These are phyloP conservation scores for Xylariaceae sp. DNA, from an alignment of 2,329 filamentous ascomycete genomes.

Conservation along the genomic window DNA sequence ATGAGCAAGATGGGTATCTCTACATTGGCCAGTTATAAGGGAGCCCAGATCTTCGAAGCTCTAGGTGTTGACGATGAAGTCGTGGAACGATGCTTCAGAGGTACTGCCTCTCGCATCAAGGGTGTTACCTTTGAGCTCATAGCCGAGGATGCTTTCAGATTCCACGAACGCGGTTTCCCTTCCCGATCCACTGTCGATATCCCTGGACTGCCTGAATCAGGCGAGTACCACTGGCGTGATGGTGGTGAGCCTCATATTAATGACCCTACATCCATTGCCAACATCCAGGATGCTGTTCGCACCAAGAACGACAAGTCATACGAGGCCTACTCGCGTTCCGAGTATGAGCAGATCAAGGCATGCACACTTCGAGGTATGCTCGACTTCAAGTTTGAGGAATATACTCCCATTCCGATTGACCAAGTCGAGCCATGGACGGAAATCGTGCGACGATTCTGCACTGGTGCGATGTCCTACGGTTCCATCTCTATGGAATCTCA, in stretches of 20 bases:
- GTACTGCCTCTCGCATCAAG: conserved; percentile 89
- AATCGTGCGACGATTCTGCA: conserved; percentile 93
- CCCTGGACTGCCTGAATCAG: conserved; percentile 81
- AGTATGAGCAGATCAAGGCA: conserved; percentile 94
- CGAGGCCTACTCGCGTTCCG: conserved; percentile 87
- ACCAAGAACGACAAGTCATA: conserved; percentile 99
- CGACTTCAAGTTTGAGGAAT: conserved; percentile 92
- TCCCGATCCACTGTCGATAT: conserved; percentile 71
- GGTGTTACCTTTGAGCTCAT: conserved; percentile 92
- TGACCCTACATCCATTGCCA: conserved; percentile 90
- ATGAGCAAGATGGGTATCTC: conserved; percentile 99
- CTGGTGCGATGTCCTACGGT: conserved; percentile 96
- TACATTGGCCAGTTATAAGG: conserved; percentile 93
- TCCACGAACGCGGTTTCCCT: conserved; percentile 91
- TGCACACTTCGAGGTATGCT: conserved; percentile 92
- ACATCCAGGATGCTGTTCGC: conserved; percentile 93
- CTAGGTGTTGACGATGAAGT: conserved; percentile 89
- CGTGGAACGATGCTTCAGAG: conserved; percentile 90
- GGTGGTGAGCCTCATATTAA: conserved; percentile 94
- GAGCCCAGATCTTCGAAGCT: conserved; percentile 95
- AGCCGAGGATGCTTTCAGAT: conserved; percentile 88
- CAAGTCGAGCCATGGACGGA: conserved; percentile 98
- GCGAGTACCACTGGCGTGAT: conserved; percentile 98
- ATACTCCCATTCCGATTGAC: conserved; percentile 81
- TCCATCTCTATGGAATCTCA: conserved; percentile 99